phyloP scores from a whole-genome alignment of 257 asterid genomes.

The Solanum appendiculatum region DNA sequence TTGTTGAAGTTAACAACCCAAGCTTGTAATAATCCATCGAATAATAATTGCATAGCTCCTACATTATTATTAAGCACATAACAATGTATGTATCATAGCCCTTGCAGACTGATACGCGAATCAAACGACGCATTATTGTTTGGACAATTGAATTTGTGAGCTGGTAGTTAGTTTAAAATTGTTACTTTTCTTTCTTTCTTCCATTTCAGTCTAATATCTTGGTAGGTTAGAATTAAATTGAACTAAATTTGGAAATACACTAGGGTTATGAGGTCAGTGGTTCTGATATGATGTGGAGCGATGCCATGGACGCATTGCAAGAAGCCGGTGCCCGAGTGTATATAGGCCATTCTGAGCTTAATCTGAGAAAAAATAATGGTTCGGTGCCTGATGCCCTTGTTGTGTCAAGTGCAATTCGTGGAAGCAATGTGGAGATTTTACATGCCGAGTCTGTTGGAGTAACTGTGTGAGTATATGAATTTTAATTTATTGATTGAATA shows the following conservation, averaged over 20 bases:
- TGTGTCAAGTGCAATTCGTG: slow-evolving; percentile 26
- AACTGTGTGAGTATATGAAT: slow-evolving; percentile 14
- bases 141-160: neutral
- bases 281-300: slow-evolving; percentile 26
- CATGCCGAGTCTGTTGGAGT: slow-evolving; percentile 18
- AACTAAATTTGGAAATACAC: neutral
- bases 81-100: neutral
- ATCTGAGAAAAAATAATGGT: slow-evolving; percentile 2
- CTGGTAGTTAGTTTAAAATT: neutral
- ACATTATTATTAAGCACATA: neutral
- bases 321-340: slow-evolving; percentile 19
- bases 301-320: slow-evolving; percentile 19
- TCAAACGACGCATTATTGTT: neutral
- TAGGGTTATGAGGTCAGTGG: slow-evolving; percentile 31
- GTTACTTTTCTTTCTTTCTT: neutral
- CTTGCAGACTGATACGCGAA: neutral
- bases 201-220: neutral
- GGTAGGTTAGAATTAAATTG: neutral
- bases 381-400: slow-evolving; percentile 22
- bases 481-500: neutral
- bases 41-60: neutral
- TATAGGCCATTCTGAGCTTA: slow-evolving; percentile 25
- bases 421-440: slow-evolving; percentile 21
- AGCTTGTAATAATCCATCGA: neutral
- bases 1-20: too few species aligned